These are phyloP conservation scores for Spinellus fusiger DNA, from an alignment of 192 early-diverging fungal genomes.

Conservation along the genomic window DNA sequence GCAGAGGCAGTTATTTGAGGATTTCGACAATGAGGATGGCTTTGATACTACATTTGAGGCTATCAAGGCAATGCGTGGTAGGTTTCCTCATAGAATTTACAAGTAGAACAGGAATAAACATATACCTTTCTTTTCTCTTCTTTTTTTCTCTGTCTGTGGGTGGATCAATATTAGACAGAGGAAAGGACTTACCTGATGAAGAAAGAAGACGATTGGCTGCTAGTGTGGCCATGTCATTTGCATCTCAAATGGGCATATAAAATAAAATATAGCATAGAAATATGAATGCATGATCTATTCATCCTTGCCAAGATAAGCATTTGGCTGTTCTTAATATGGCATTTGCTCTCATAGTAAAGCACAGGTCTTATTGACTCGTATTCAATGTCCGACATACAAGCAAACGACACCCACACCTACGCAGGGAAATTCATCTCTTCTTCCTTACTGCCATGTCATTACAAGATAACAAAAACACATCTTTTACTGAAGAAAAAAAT, in stretches of 20 bases:
- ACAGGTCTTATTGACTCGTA: no score
- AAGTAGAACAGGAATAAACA: not conserved
- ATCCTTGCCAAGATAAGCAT: no score
- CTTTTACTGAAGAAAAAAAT: no score
- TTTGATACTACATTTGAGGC: constrained; percentile 43
- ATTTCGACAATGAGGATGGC: constrained; percentile 47
- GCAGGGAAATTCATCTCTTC: no score
- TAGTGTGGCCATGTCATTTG: constrained; percentile 50
- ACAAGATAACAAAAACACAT: no score
- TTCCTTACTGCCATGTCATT: no score
- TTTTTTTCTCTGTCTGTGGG: not conserved
- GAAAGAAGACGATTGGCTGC: constrained; percentile 50
- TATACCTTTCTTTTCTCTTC: not conserved
- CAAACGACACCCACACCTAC: no score
- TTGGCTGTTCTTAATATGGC: no score
- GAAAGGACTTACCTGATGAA: constrained; percentile 44
- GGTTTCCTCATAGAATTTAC: not conserved
- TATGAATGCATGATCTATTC: no score
- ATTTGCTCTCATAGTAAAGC: no score
- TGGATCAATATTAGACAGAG: constrained; percentile 32
- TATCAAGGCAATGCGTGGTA: constrained; percentile 47
- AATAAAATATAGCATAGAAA: not conserved
- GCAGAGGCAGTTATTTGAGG: constrained; percentile 39
- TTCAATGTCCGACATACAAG: no score
- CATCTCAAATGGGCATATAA: constrained; percentile 28